phyloP scores from a whole-genome alignment of 2,329 filamentous ascomycete species.

The Lachnum nothofagi region DNA sequence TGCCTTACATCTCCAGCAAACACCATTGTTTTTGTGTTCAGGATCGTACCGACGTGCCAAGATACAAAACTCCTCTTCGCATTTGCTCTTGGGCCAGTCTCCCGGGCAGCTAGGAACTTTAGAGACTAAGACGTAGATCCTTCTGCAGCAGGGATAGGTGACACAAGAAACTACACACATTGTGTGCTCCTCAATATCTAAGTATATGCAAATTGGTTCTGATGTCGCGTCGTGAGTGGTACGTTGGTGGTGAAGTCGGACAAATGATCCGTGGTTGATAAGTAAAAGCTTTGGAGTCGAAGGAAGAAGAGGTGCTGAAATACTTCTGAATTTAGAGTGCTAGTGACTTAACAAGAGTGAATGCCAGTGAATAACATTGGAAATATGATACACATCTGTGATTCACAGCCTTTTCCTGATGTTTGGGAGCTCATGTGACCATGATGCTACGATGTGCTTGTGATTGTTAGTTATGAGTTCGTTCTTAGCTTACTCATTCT shows the following conservation, averaged over 20 bases:
- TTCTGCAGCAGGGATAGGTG: slow-evolving; percentile 24
- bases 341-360: not conserved
- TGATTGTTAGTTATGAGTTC: not conserved
- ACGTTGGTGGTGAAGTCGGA: not conserved
- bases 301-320: not conserved
- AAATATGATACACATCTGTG: slow-evolving; percentile 4
- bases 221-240: not conserved
- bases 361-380: not conserved
- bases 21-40: slow-evolving; percentile 8
- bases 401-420: slow-evolving; percentile 2
- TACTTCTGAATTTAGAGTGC: not conserved
- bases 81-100: slow-evolving; percentile 26
- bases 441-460: not conserved
- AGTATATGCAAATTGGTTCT: not conserved
- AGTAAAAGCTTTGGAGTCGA: not conserved
- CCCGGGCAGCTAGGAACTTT: slow-evolving; percentile 22
- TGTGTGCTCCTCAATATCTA: not conserved
- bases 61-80: slow-evolving; percentile 26
- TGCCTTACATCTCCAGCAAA: slow-evolving; percentile 28
- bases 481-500: not conserved
- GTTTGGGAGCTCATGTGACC: slow-evolving; percentile 8
- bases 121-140: slow-evolving; percentile 22
- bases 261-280: not conserved
- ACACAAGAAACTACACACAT: slow-evolving; percentile 28
- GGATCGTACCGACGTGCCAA: slow-evolving; percentile 9